Evolutionary conservation across 306 rosid species (phyloP).

Genomic region (Canavalia gladiata): DNA sequence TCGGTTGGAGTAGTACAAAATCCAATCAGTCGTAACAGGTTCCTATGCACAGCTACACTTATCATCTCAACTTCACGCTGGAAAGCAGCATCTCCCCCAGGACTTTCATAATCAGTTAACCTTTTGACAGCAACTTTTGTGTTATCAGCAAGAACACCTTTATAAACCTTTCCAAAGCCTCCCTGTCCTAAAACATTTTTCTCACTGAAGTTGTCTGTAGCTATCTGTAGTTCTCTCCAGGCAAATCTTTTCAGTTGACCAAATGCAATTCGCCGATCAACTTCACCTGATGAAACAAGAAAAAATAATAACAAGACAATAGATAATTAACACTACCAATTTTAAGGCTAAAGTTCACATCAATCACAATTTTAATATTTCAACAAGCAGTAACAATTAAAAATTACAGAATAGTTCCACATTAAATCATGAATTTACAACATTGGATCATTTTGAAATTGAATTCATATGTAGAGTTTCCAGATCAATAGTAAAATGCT

Average conservation of each 20-base stretch:
- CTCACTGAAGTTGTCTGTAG: conserved; percentile 92
- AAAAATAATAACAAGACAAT: background rate
- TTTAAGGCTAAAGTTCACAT: conserved; percentile 25
- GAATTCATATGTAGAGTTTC: background rate
- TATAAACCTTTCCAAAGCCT: conserved; percentile 99
- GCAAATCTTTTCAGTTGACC: conserved; percentile 91
- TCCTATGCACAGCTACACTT: conserved; percentile 95
- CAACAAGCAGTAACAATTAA: conserved; percentile 21
- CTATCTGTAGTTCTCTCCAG: conserved; percentile 94
- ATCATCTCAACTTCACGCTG: conserved; percentile 99
- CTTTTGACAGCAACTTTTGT: conserved; percentile 97
- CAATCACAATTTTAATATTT: conserved; percentile 24
- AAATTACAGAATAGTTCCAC: conserved; percentile 17
- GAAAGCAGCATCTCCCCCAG: conserved; percentile 98
- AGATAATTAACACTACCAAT: conserved; percentile 5
- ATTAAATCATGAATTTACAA: background rate
- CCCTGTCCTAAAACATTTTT: conserved; percentile 97
- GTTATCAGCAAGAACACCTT: conserved; percentile 89
- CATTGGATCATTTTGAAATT: conserved; percentile 14
- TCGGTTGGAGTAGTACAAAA: conserved; percentile 95
- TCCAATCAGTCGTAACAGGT: conserved; percentile 88
- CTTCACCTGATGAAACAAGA: conserved; percentile 76
- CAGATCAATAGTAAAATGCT: conserved; percentile 35
- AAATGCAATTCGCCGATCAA: conserved; percentile 94
- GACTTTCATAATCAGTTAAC: conserved; percentile 92